Evolutionary conservation across 768 basidiomycete species (phyloP), one percentile per base, ranked within the genome.

Genomic region (Glaciozyma antarctica): DNA sequence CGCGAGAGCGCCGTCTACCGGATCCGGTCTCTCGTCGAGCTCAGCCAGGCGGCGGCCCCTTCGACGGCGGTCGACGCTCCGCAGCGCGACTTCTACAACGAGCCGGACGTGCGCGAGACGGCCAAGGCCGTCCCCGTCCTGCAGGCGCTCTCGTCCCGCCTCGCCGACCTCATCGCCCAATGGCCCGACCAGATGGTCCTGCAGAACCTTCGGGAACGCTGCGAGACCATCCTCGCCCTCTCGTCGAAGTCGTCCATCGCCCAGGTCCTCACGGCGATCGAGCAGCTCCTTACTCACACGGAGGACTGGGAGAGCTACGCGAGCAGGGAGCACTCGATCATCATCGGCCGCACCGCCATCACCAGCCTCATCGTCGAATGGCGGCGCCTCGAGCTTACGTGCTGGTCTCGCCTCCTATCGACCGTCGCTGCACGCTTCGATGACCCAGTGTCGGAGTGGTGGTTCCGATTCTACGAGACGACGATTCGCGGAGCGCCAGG

Each of bases 121-220:
- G 82, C 79, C 64, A 88, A 83, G 74, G 86, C 81, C 0, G 77
- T 82, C 5, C 74, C 73, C 0, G 74, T 86, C 19, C 74, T 94
- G 13, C 59, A 70, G 73, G 6, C 71, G 78, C 6, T 79, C 94
- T 24, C 79, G 79, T 54, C 63, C 63, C 83, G 85, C 2, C 79
- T 98, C 34, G 71, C 78, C 19, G 64, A 44, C 3, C 79, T 95
- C 24, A 80, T 86, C 30, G 77, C 80, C 66, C 86, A 91, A 70
- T 99, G 91, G 92, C 94, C 95, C 0, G 94, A 98, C 68, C 95
- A 99, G 75, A 91, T 93, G 87, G 89, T 97, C 13, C 80, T 95
- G n/a, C 88, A 87, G 34, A 86, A 94, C 75, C 81, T 99, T 44
- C 79, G 80, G 44, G 82, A 82, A 62, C 85, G 86, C 41, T 91